Evolutionary conservation across 2,329 filamentous ascomycete genomes (phyloP).

Genomic region (Cladophialophora chaetospira): DNA sequence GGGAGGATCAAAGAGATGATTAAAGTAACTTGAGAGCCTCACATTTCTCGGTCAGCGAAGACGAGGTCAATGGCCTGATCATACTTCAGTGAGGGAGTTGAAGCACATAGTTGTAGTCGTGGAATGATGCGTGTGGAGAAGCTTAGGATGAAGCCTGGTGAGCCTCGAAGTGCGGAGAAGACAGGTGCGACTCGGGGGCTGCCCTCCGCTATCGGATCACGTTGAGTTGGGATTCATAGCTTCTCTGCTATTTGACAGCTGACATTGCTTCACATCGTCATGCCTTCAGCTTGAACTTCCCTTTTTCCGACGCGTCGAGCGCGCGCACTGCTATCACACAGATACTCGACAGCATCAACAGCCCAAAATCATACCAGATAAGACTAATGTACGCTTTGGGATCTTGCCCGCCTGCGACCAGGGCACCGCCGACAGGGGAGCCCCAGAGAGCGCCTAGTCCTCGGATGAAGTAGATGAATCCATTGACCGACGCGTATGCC

Average conservation of each 20-base stretch:
- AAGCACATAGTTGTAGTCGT: not conserved
- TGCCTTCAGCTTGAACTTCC: conserved; percentile 30
- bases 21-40: no score
- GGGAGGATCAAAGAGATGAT: no score
- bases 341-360: conserved; percentile 31
- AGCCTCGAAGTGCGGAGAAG: not conserved
- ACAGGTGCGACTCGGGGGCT: not conserved
- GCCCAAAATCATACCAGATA: conserved; percentile 35
- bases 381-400: conserved; percentile 32
- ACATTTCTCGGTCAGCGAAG: no score
- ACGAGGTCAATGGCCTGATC: no score
- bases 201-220: not conserved
- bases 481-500: conserved; percentile 43
- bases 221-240: not conserved
- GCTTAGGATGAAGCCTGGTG: not conserved
- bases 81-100: not conserved
- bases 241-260: no score
- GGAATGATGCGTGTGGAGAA: conserved; percentile 5
- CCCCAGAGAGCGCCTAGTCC: conserved; percentile 43
- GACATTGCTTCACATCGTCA: conserved; percentile 3
- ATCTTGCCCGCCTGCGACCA: conserved; percentile 30
- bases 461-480: conserved; percentile 43
- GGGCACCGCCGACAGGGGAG: conserved; percentile 40
- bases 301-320: conserved; percentile 33
- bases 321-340: conserved; percentile 32